Percentiles rank a stretch among this genome's conserved stretches.
These are phyloP conservation scores for Melampsora larici-populina DNA, from an alignment of 1,284 basidiomycete genomes.

Conservation along the genomic window DNA sequence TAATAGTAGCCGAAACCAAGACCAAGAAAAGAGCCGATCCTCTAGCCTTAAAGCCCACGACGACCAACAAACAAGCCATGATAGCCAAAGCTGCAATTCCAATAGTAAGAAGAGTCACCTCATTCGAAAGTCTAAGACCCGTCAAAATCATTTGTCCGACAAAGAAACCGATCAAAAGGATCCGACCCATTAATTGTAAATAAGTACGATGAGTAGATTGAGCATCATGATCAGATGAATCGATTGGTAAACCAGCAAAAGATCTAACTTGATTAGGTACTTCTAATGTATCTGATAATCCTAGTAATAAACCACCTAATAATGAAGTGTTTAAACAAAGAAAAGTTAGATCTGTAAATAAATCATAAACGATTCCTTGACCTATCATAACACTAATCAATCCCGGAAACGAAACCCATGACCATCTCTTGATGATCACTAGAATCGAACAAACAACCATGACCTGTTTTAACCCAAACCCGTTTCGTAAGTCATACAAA, in stretches of 20 bases:
- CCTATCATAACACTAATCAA: constrained; percentile 9
- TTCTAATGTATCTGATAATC: constrained; percentile 13
- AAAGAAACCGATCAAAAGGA: constrained; percentile 27
- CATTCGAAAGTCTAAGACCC: background rate
- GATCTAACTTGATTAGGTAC: background rate
- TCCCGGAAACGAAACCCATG: background rate
- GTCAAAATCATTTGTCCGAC: constrained; percentile 13
- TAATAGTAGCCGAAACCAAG: constrained; percentile 22
- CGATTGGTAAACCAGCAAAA: constrained; percentile 15
- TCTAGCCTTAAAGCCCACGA: constrained; percentile 25
- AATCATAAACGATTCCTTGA: constrained; percentile 28
- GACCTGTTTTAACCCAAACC: constrained; percentile 16
- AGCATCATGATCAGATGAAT: background rate
- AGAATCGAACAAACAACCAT: constrained; percentile 32
- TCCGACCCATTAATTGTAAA: constrained; percentile 23
- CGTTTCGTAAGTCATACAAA: too few species aligned
- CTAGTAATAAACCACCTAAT: constrained; percentile 20
- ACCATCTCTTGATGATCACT: constrained; percentile 30
- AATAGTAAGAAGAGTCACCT: background rate
- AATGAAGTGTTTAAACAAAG: constrained; percentile 28
- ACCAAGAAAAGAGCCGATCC: constrained; percentile 32
- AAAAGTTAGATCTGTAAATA: constrained; percentile 24
- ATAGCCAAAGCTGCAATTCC: background rate
- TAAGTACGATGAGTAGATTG: background rate
- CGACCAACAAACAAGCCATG: constrained; percentile 22